Evolutionary conservation across 371 early-diverging fungal genomes (phyloP).

Genomic region (Mortierella sp.): DNA sequence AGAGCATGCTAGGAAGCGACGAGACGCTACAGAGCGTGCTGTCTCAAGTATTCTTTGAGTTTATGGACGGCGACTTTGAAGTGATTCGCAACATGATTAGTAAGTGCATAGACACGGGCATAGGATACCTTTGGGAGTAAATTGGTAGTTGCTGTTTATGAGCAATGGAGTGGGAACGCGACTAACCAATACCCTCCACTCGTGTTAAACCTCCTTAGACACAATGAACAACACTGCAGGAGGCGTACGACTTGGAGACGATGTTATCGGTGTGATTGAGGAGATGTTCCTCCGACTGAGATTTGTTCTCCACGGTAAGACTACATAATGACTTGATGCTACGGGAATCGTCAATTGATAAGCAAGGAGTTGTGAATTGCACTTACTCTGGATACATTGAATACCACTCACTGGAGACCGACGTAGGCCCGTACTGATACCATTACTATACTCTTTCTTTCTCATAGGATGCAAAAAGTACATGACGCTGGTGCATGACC

Average conservation of each 20-base stretch:
- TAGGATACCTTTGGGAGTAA: not conserved
- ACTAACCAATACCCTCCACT: not conserved
- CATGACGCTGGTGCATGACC: slow-evolving; percentile 71
- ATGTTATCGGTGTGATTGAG: slow-evolving; percentile 72
- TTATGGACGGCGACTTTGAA: slow-evolving; percentile 79
- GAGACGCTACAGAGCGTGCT: slow-evolving; percentile 72
- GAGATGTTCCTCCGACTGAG: slow-evolving; percentile 70
- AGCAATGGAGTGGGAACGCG: not conserved
- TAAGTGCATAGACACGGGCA: slow-evolving; percentile 48
- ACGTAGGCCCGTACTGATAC: not conserved
- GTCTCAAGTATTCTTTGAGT: slow-evolving; percentile 76
- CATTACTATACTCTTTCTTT: not conserved
- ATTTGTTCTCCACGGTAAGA: slow-evolving; percentile 69
- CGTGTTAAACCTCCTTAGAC: slow-evolving; percentile 4
- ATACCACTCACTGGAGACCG: not conserved
- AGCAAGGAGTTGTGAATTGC: not conserved
- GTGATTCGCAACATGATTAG: slow-evolving; percentile 74
- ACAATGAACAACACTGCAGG: slow-evolving; percentile 45
- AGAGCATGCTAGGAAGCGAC: slow-evolving; percentile 58
- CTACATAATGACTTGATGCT: not conserved
- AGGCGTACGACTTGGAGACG: slow-evolving; percentile 73
- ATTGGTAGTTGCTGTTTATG: not conserved
- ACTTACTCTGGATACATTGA: not conserved
- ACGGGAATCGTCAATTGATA: not conserved
- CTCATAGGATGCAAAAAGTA: slow-evolving; percentile 70